Percentiles rank a stretch among this genome's conserved stretches.
Conservation (phyloP, 371 early-diverging fungal species). For the Massospora cicadina region DNA sequence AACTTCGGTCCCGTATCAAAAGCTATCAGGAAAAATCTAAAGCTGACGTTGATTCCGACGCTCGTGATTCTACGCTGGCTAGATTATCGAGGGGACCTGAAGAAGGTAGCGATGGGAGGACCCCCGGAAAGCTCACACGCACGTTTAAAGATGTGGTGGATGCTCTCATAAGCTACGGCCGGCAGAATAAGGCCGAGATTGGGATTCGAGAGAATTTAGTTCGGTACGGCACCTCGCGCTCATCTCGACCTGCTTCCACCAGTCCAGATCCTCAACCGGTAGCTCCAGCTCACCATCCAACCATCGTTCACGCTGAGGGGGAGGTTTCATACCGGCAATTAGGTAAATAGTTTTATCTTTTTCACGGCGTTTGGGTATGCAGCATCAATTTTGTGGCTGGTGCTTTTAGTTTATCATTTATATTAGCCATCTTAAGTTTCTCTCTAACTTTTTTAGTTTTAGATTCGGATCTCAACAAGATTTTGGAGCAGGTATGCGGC, state of each 20-base stretch:
- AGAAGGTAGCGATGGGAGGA: background rate
- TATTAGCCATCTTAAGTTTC: background rate
- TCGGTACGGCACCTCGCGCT: background rate
- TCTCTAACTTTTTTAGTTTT: background rate
- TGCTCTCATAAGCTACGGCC: slow-evolving; percentile 1
- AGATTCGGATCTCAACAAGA: slow-evolving; percentile 9
- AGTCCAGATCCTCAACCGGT: background rate
- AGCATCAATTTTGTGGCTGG: too few species aligned
- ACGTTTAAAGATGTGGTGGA: slow-evolving; percentile 6
- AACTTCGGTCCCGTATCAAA: background rate
- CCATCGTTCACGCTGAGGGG: background rate
- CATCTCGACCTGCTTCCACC: background rate
- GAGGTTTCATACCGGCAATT: background rate
- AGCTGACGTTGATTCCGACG: background rate
- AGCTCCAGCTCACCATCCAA: background rate
- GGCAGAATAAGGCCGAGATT: background rate
- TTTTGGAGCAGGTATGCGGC: background rate
- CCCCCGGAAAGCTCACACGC: slow-evolving; percentile 6
- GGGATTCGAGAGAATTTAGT: background rate
- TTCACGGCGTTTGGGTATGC: background rate
- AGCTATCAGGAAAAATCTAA: background rate
- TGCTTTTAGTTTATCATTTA: background rate
- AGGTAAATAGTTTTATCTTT: slow-evolving; percentile 2
- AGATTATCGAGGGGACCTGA: background rate
- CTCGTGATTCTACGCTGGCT: background rate